A percentile compares a stretch with the other conserved stretches of the same genome.
phyloP scores from a whole-genome alignment of 2,329 filamentous ascomycete genomes.

The Huntiella omanensis region DNA sequence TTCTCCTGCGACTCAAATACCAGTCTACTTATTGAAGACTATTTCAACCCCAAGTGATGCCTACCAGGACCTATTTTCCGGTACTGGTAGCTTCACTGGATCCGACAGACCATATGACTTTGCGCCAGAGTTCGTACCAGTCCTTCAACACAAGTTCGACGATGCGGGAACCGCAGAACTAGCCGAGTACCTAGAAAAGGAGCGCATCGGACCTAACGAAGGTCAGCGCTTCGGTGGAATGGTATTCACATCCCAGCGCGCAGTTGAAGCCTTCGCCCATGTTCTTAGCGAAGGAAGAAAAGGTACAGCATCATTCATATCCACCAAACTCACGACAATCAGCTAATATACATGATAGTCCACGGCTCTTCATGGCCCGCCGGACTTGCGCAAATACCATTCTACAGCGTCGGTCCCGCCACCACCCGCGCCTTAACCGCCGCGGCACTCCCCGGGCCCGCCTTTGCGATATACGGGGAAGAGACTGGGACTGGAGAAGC shows the following conservation, averaged over 20 bases:
- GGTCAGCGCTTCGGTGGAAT: slow-evolving; percentile 46
- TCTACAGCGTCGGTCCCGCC: slow-evolving; percentile 68
- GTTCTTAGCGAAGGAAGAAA: slow-evolving; percentile 25
- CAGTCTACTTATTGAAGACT: slow-evolving; percentile 61
- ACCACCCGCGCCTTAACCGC: slow-evolving; percentile 51
- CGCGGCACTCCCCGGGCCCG: slow-evolving; percentile 12
- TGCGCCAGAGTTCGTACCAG: slow-evolving; percentile 53
- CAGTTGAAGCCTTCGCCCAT: slow-evolving; percentile 57
- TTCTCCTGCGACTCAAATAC: slow-evolving; percentile 17
- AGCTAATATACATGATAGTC: slow-evolving; percentile 1
- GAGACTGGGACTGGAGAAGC: slow-evolving; percentile 72
- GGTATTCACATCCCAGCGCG: slow-evolving; percentile 68
- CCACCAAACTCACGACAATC: background rate
- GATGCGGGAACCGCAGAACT: slow-evolving; percentile 37
- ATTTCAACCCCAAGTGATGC: slow-evolving; percentile 51
- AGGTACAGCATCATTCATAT: background rate
- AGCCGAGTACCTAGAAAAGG: slow-evolving; percentile 27
- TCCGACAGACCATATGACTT: slow-evolving; percentile 21
- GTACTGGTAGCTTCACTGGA: slow-evolving; percentile 16
- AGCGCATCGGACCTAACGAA: slow-evolving; percentile 20
- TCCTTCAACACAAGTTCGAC: slow-evolving; percentile 52
- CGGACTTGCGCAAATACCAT: slow-evolving; percentile 27
- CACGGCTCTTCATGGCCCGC: slow-evolving; percentile 3
- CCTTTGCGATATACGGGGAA: slow-evolving; percentile 51
- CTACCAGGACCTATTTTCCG: slow-evolving; percentile 49